Percentiles rank a stretch among this genome's conserved stretches.
phyloP scores from a whole-genome alignment of 2,329 filamentous ascomycete species.

The Fusarium tjaetaba region DNA sequence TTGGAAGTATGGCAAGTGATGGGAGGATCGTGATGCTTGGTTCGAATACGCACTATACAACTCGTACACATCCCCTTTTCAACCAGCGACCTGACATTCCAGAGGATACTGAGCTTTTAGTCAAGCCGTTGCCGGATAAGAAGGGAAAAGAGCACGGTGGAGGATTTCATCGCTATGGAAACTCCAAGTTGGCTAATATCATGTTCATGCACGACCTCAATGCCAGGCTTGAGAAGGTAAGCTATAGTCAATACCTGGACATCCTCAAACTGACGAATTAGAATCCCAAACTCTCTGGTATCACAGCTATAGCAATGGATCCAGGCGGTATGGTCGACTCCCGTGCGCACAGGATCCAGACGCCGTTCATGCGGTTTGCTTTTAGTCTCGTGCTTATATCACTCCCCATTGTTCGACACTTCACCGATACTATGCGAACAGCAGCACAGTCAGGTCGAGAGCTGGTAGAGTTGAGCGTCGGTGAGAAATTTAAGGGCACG shows the following conservation, averaged over 20 bases:
- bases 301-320: constrained; percentile 38
- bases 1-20: constrained; percentile 21
- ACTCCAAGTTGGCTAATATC: constrained; percentile 36
- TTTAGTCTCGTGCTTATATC: background rate
- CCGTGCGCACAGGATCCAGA: constrained; percentile 27
- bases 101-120: background rate
- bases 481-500: background rate
- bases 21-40: constrained; percentile 30
- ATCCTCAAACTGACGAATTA: background rate
- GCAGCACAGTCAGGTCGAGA: constrained; percentile 27
- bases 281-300: constrained; percentile 29
- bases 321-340: constrained; percentile 39
- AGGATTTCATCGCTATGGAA: constrained; percentile 40
- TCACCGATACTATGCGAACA: constrained; percentile 19
- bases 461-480: constrained; percentile 24
- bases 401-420: constrained; percentile 8
- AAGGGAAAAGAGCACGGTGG: constrained; percentile 27
- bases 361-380: background rate
- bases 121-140: constrained; percentile 3
- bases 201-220: constrained; percentile 43
- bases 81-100: constrained; percentile 25
- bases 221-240: constrained; percentile 19
- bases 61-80: constrained; percentile 21
- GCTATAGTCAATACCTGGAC: rapidly evolving
- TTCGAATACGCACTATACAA: constrained; percentile 23